phyloP scores from a whole-genome alignment of 352 stramenopile genomes.

The Thalassiosira sp. region DNA sequence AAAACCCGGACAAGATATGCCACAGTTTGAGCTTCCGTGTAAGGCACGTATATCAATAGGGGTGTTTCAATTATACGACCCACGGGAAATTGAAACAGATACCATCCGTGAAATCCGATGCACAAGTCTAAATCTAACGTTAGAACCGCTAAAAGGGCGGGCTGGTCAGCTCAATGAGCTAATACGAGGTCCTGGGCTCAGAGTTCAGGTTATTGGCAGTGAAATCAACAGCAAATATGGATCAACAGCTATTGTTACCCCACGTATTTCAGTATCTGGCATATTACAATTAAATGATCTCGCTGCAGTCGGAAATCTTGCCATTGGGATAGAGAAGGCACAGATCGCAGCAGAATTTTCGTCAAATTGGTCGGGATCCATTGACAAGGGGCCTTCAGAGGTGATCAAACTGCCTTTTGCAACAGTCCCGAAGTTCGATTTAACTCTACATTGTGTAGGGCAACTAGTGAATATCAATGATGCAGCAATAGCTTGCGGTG shows the following conservation, averaged over 20 bases:
- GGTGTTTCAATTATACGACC: background rate
- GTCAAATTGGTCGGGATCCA: constrained; percentile 3
- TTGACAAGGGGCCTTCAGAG: background rate
- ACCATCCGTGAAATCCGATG: background rate
- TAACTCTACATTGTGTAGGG: constrained; percentile 1
- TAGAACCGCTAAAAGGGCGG: background rate
- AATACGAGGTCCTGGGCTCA: background rate
- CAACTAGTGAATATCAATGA: constrained; percentile 4
- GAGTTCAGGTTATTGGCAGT: constrained; percentile 2
- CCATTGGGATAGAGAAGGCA: constrained; percentile 9
- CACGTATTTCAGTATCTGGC: constrained; percentile 4
- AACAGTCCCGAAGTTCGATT: constrained; percentile 5
- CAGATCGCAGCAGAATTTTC: constrained; percentile 16
- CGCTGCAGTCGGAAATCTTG: constrained; percentile 4
- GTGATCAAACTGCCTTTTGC: constrained; percentile 9
- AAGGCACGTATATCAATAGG: constrained; percentile 1
- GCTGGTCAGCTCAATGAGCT: background rate
- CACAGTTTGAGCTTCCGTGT: background rate
- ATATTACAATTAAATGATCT: constrained; percentile 12
- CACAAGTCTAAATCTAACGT: background rate
- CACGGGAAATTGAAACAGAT: background rate
- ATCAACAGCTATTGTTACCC: background rate
- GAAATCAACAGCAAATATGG: constrained; percentile 5
- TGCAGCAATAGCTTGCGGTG: constrained; percentile 20
- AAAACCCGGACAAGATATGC: background rate